A percentile compares a stretch with the other conserved stretches of the same genome.
phyloP scores from a whole-genome alignment of 805 yeast genomes.

The Lipomyces orientalis region DNA sequence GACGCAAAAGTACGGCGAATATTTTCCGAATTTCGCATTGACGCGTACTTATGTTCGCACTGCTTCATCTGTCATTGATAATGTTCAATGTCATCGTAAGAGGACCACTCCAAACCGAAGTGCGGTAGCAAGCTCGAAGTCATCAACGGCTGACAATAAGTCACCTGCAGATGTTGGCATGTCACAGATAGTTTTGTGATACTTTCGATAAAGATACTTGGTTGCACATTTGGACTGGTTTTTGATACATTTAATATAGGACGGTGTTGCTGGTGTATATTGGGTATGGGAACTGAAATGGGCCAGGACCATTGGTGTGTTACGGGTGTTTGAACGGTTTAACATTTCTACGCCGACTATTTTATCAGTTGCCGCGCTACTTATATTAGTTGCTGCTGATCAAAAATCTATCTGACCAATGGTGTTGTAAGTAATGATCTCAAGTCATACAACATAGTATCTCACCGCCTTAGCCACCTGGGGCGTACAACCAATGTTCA shows the following conservation, averaged over 20 bases:
- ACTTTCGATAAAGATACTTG: too few species aligned
- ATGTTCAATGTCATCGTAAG: background rate
- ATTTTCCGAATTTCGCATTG: conserved; percentile 18
- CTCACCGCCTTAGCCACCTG: too few species aligned
- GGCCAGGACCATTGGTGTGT: background rate
- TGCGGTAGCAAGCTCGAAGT: background rate
- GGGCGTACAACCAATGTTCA: background rate
- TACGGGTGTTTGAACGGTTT: background rate
- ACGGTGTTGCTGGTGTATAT: background rate
- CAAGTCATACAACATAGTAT: too few species aligned
- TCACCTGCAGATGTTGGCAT: background rate
- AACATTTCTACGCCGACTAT: background rate
- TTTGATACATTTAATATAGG: background rate
- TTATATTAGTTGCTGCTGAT: too few species aligned
- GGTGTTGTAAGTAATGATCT: too few species aligned
- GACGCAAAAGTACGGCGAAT: conserved; percentile 21
- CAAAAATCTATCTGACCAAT: too few species aligned
- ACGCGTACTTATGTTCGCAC: background rate
- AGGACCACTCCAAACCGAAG: background rate
- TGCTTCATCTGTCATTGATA: background rate
- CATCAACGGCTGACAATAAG: background rate
- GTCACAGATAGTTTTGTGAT: background rate
- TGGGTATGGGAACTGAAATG: background rate
- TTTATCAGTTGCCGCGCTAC: too few species aligned
- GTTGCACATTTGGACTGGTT: background rate